These are phyloP conservation scores for Saxispiralis lemnorum DNA, from an alignment of 495 filamentous ascomycete genomes.

Conservation along the genomic window DNA sequence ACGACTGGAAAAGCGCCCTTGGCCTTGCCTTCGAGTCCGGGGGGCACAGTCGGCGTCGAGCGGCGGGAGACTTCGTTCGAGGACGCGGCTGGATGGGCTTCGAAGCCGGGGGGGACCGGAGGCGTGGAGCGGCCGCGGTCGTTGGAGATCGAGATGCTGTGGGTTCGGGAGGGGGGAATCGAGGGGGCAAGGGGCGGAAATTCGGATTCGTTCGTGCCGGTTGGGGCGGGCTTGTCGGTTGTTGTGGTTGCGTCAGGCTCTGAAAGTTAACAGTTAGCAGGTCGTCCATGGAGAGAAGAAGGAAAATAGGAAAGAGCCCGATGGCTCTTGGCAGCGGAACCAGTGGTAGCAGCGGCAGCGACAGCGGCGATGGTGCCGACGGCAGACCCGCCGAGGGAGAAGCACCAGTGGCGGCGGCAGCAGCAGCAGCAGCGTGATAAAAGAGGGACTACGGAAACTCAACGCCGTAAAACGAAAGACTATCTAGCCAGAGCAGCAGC, in stretches of 20 bases:
- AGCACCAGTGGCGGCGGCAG: not conserved
- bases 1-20: not conserved
- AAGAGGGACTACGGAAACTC: not conserved
- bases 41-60: constrained; percentile 7
- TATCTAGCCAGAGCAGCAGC: not conserved
- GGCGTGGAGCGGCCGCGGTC: constrained; percentile 9
- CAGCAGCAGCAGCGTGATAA: not conserved
- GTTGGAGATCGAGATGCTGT: constrained; percentile 5
- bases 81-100: not conserved
- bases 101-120: constrained; percentile 15
- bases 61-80: constrained; percentile 2
- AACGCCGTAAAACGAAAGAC: not conserved
- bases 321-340: not conserved
- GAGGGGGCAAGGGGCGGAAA: constrained; percentile 4
- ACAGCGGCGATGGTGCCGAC: not conserved
- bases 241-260: too few relatives aligned
- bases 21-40: constrained; percentile 2
- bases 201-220: constrained; percentile 4
- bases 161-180: constrained; percentile 2
- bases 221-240: too few relatives aligned
- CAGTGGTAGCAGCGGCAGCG: not conserved
- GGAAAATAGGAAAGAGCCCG: not conserved
- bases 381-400: not conserved
- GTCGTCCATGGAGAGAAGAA: not conserved
- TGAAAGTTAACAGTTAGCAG: too few relatives aligned